Evolutionary conservation across 1,284 basidiomycete genomes (phyloP).

Genomic region (Lentinula novae-zelandiae): DNA sequence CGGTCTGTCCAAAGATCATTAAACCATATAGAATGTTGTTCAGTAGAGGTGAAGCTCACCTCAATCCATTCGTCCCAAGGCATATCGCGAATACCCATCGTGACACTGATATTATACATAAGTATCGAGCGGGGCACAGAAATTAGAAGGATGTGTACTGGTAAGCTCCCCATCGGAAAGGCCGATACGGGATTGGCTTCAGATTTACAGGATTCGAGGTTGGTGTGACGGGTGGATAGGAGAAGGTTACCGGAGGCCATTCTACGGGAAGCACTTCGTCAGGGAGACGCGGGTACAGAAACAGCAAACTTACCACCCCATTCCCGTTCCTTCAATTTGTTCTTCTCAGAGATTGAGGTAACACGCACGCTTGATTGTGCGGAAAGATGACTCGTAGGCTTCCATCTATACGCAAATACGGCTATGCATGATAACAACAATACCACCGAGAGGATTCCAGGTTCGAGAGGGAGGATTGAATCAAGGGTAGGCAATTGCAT

Average conservation of each 20-base stretch:
- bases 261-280: conserved; percentile 25
- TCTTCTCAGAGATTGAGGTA: background rate
- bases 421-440: background rate
- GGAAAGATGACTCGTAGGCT: background rate
- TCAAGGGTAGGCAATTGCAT: no score
- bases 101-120: conserved; percentile 41
- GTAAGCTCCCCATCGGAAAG: conserved; percentile 61
- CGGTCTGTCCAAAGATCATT: conserved; percentile 3
- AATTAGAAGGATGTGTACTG: conserved; percentile 39
- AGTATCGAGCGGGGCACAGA: background rate
- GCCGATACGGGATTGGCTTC: conserved; percentile 58
- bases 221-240: conserved; percentile 48
- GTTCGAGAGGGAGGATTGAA: background rate
- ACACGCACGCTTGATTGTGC: background rate
- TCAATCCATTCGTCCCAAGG: conserved; percentile 69
- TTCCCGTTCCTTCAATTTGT: conserved; percentile 7
- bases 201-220: conserved; percentile 36
- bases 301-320: conserved; percentile 9
- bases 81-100: conserved; percentile 70
- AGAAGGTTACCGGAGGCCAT: conserved; percentile 46
- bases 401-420: background rate
- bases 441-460: background rate
- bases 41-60: conserved; percentile 26
- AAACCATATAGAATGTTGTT: background rate
- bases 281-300: background rate